phyloP scores from a whole-genome alignment of 306 rosid species.

The Mucuna pruriens region DNA sequence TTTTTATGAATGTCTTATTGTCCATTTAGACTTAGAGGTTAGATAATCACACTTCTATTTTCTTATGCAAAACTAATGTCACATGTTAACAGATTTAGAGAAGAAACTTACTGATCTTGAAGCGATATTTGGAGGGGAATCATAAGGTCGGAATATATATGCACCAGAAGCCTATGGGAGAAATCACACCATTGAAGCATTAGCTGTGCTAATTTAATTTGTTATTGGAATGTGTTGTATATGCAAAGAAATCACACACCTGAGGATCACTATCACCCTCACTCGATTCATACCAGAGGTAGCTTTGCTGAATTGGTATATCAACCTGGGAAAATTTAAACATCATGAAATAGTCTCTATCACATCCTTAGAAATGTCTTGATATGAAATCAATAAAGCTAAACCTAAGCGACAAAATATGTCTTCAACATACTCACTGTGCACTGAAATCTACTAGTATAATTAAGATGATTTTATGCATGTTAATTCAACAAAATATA shows the following conservation, averaged over 20 bases:
- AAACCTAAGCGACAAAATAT: constrained; percentile 17
- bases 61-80: neutral
- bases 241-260: constrained; percentile 48
- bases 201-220: neutral
- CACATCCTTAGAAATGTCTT: constrained; percentile 6
- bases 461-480: too few relatives aligned
- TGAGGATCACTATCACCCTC: neutral
- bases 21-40: neutral
- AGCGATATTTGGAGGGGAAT: constrained; percentile 62
- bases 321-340: constrained; percentile 61
- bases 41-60: neutral
- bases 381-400: constrained; percentile 27
- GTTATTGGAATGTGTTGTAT: constrained; percentile 19
- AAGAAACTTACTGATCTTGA: constrained; percentile 77
- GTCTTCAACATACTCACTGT: neutral
- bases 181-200: constrained; percentile 29
- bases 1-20: neutral
- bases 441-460: neutral
- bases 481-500: neutral
- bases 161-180: constrained; percentile 76
- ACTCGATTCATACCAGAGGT: constrained; percentile 80
- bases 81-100: constrained; percentile 1
- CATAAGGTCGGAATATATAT: constrained; percentile 84
- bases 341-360: constrained; percentile 32
- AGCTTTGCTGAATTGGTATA: constrained; percentile 85